phyloP scores from a whole-genome alignment of 352 stramenopile genomes.

The Phytophthora vignae region DNA sequence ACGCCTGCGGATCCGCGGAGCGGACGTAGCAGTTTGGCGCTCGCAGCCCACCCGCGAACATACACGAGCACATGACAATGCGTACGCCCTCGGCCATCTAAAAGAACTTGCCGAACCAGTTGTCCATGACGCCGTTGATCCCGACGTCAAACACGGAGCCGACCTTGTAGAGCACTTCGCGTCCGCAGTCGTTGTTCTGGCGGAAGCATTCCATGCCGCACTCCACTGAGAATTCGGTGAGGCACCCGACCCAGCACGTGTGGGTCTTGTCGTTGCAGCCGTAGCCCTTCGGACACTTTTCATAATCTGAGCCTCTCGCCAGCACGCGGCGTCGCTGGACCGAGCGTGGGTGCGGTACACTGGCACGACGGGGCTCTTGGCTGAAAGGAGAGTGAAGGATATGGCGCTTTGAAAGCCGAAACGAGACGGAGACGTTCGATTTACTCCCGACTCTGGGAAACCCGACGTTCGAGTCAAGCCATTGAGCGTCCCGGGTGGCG shows the following conservation, averaged over 20 bases:
- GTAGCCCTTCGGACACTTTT: constrained; percentile 46
- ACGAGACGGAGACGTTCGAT: no score
- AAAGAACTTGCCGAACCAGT: constrained; percentile 51
- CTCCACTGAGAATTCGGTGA: constrained; percentile 37
- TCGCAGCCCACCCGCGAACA: constrained; percentile 34
- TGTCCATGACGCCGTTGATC: constrained; percentile 47
- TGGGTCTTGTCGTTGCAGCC: constrained; percentile 42
- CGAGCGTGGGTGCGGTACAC: constrained; percentile 23
- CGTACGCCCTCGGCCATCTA: constrained; percentile 45
- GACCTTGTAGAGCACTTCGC: constrained; percentile 48
- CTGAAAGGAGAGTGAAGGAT: not conserved
- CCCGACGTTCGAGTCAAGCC: no score
- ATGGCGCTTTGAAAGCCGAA: no score
- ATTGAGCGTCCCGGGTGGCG: no score
- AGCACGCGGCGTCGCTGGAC: constrained; percentile 24
- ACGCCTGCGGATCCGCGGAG: constrained; percentile 29
- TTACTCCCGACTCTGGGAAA: no score
- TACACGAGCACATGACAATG: constrained; percentile 38
- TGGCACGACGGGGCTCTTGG: constrained; percentile 25
- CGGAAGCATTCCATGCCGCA: constrained; percentile 37
- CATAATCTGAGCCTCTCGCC: constrained; percentile 16
- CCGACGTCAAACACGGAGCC: constrained; percentile 37
- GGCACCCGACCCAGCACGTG: constrained; percentile 64
- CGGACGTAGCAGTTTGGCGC: constrained; percentile 38
- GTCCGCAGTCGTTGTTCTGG: constrained; percentile 44